Percentiles rank a stretch among this genome's conserved stretches.
Conservation (phyloP, 306 rosid genomes). For the Luffa acutangula region DNA sequence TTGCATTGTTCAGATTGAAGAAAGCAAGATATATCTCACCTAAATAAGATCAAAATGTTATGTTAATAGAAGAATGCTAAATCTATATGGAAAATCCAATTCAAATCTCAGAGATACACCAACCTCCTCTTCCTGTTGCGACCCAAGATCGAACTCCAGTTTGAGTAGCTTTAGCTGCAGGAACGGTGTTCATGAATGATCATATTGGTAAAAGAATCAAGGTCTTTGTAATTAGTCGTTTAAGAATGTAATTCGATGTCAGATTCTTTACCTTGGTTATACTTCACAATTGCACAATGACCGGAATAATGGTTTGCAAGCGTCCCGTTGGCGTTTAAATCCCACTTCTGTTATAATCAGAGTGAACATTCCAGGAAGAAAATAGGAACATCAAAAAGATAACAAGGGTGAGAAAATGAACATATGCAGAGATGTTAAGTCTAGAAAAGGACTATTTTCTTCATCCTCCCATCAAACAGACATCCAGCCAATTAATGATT, state of each 20-base stretch:
- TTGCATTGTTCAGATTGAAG: background rate
- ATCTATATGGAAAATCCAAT: conserved; percentile 6
- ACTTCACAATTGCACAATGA: conserved; percentile 54
- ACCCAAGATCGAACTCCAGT: conserved; percentile 70
- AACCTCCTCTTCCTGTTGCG: conserved; percentile 70
- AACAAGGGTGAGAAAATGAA: background rate
- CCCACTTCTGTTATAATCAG: conserved; percentile 56
- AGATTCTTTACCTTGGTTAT: conserved; percentile 31
- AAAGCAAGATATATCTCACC: conserved; percentile 12
- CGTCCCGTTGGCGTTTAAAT: conserved; percentile 56
- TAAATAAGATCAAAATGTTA: conserved; percentile 1
- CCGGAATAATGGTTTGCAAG: conserved; percentile 66
- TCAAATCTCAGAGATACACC: background rate
- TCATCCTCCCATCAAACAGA: background rate
- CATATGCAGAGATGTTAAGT: background rate
- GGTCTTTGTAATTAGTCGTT: background rate
- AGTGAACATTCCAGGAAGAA: conserved; percentile 18
- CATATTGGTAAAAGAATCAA: background rate
- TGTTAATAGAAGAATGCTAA: background rate
- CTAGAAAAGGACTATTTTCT: background rate
- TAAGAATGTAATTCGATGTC: background rate
- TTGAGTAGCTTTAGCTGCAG: conserved; percentile 32
- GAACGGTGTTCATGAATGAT: conserved; percentile 9
- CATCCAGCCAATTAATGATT: background rate
- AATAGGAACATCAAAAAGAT: background rate